Percentiles rank a stretch among this genome's conserved stretches.
Conservation (phyloP, 2,329 filamentous ascomycete species). For the Fusarium abutilonis region DNA sequence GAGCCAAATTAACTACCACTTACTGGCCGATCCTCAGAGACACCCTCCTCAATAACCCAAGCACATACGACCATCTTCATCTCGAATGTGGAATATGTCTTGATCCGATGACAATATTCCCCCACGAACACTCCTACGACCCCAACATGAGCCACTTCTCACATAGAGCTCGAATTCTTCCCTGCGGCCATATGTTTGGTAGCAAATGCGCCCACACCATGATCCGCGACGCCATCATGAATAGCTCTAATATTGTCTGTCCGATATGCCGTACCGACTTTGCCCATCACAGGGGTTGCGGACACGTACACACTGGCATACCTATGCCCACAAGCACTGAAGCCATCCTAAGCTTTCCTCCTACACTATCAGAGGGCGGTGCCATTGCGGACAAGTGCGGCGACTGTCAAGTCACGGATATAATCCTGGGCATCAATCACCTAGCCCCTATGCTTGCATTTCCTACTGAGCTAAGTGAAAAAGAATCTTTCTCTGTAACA, state of each 20-base stretch:
- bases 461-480: background rate
- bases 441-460: background rate
- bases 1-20: background rate
- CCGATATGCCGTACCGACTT: conserved; percentile 14
- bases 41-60: conserved; percentile 4
- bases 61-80: background rate
- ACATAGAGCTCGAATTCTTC: conserved; percentile 21
- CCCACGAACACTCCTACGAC: conserved; percentile 6
- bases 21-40: conserved; percentile 31
- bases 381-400: conserved; percentile 13
- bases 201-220: conserved; percentile 2
- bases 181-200: conserved; percentile 39
- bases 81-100: conserved; percentile 26
- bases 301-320: conserved; percentile 5
- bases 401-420: conserved; percentile 3
- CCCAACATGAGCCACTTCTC: background rate
- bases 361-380: conserved; percentile 2
- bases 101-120: conserved; percentile 25
- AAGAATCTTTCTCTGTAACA: background rate
- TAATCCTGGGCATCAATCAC: background rate
- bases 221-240: background rate
- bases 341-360: background rate
- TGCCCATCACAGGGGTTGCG: conserved; percentile 1
- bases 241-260: background rate
- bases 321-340: conserved; percentile 10